A percentile compares a stretch with the other conserved stretches of the same genome.
Evolutionary conservation across 345 rosid genomes (phyloP).

Genomic region (Melaleuca alternifolia): DNA sequence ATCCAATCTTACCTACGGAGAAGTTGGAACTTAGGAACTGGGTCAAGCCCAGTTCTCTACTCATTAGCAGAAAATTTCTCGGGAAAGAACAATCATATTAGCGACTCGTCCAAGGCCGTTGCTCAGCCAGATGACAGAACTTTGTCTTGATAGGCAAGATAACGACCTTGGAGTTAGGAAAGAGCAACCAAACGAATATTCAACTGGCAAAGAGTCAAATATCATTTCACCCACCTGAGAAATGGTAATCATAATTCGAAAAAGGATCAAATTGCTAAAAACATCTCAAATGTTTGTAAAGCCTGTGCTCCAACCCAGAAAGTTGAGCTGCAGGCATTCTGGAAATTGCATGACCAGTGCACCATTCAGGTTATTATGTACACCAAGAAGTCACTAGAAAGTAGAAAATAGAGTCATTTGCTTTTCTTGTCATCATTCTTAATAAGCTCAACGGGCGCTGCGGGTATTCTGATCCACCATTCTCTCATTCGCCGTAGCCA

Average conservation of each 20-base stretch:
- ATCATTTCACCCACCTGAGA: not conserved
- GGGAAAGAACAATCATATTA: not conserved
- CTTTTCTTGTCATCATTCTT: constrained; percentile 58
- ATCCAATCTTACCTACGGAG: not conserved
- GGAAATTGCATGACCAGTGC: not conserved
- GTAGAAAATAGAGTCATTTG: constrained; percentile 19
- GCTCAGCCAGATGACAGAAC: not conserved
- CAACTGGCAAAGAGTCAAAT: not conserved
- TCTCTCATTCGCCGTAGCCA: constrained; percentile 63
- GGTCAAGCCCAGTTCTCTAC: not conserved
- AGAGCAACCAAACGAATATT: not conserved
- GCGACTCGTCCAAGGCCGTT: not conserved
- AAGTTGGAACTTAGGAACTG: not conserved
- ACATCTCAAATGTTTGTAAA: not conserved
- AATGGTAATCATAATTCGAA: not conserved
- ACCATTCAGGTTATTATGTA: not conserved
- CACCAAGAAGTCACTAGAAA: not conserved
- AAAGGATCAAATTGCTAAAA: not conserved
- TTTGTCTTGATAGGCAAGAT: not conserved
- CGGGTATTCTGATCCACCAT: constrained; percentile 92
- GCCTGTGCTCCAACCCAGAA: not conserved
- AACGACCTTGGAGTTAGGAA: not conserved
- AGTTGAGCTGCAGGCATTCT: not conserved
- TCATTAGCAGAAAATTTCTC: not conserved
- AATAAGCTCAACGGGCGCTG: constrained; percentile 73